Evolutionary conservation across 345 rosid species (phyloP).

Genomic region (Euphorbia tirucalli): DNA sequence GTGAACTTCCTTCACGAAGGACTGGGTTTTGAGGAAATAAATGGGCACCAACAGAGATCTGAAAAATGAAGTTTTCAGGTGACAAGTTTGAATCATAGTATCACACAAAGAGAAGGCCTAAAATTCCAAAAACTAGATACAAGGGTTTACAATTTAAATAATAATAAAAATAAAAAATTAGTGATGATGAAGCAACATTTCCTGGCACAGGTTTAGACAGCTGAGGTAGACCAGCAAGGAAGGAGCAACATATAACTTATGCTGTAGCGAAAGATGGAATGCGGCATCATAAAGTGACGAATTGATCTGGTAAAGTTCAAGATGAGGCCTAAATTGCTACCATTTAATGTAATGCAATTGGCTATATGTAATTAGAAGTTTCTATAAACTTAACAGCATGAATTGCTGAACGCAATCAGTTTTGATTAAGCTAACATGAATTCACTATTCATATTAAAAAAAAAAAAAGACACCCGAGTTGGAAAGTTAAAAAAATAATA

Average conservation of each 20-base stretch:
- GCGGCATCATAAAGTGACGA: neutral
- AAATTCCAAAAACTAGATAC: neutral
- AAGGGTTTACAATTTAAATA: neutral
- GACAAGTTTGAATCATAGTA: constrained; percentile 1
- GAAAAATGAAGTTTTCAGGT: constrained; percentile 34
- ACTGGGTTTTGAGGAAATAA: constrained; percentile 70
- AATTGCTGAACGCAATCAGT: neutral
- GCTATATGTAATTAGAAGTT: neutral
- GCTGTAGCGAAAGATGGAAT: no score
- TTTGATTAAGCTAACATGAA: neutral
- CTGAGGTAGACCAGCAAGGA: neutral
- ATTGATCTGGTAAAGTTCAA: neutral
- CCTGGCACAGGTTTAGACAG: neutral
- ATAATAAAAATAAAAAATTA: neutral
- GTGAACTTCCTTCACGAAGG: constrained; percentile 47
- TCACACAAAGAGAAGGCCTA: constrained; percentile 1
- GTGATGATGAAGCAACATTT: neutral
- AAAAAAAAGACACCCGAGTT: neutral
- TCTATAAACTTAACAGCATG: neutral
- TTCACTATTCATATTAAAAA: neutral
- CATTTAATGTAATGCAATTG: neutral
- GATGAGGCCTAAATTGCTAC: neutral
- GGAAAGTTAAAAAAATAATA: neutral
- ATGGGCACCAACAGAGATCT: constrained; percentile 88
- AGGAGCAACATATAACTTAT: neutral